phyloP scores from a whole-genome alignment of 805 yeast species.

The Komagataella populi region DNA sequence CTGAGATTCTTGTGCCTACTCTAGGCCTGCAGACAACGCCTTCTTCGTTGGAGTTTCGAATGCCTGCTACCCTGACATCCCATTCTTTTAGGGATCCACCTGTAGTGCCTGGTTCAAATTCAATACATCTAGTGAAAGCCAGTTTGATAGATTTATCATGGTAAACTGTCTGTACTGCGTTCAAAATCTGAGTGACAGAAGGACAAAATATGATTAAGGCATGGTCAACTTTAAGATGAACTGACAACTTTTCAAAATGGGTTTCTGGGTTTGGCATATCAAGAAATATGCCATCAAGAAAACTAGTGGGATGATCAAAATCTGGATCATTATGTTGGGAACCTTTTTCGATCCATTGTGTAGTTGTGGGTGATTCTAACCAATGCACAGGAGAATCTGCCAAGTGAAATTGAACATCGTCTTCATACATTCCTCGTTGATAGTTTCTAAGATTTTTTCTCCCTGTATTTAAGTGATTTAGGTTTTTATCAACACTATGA shows the following conservation, averaged over 20 bases:
- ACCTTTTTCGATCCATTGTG: slow-evolving; percentile 9
- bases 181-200: slow-evolving; percentile 32
- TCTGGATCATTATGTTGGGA: slow-evolving; percentile 5
- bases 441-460: slow-evolving; percentile 23
- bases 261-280: slow-evolving; percentile 30
- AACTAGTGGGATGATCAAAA: slow-evolving; percentile 9
- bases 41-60: slow-evolving; percentile 24
- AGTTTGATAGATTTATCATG: slow-evolving; percentile 18
- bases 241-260: slow-evolving; percentile 19
- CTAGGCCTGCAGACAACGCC: slow-evolving; percentile 35
- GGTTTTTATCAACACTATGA: slow-evolving; percentile 29
- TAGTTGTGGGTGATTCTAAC: slow-evolving; percentile 15
- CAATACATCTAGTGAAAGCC: slow-evolving; percentile 23
- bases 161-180: slow-evolving; percentile 18
- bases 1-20: slow-evolving; percentile 30
- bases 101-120: slow-evolving; percentile 26
- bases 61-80: slow-evolving; percentile 27
- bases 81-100: slow-evolving; percentile 40
- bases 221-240: slow-evolving; percentile 23
- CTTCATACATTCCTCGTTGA: slow-evolving; percentile 25
- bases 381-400: slow-evolving; percentile 26
- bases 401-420: slow-evolving; percentile 32
- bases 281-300: slow-evolving; percentile 28
- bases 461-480: slow-evolving; percentile 27
- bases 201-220: slow-evolving; percentile 33